Evolutionary conservation across 768 basidiomycete genomes (phyloP).

Genomic region (Agaricus subrufescens): DNA sequence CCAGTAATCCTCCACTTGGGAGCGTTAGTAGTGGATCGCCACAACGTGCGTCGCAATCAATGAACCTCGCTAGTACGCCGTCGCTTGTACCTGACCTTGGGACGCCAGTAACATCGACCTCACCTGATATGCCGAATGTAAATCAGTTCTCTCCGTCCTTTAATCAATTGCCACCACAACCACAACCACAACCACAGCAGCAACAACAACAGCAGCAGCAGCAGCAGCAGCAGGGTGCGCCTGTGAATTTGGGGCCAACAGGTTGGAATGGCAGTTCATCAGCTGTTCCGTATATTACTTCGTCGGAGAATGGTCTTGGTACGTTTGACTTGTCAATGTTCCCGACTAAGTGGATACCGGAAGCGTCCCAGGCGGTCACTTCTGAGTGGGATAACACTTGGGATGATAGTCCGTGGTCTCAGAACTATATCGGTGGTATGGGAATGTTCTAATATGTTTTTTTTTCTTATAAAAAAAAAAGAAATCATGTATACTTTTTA

Average conservation of each 20-base stretch:
- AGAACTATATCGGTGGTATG: slow-evolving; percentile 7
- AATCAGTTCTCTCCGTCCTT: not conserved
- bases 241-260: not conserved
- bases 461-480: not conserved
- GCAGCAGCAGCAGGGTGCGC: not conserved
- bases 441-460: not conserved
- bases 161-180: not conserved
- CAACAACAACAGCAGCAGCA: too few species aligned
- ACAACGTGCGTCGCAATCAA: too few species aligned
- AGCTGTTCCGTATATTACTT: not conserved
- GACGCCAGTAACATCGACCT: not conserved
- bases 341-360: slow-evolving; percentile 9
- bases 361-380: slow-evolving; percentile 3
- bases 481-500: not conserved
- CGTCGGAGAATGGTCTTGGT: not conserved
- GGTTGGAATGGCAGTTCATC: not conserved
- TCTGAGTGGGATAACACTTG: slow-evolving; percentile 7
- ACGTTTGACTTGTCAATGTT: slow-evolving; percentile 9
- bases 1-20: not conserved
- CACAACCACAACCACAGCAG: too few species aligned
- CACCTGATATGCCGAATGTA: not conserved
- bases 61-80: not conserved
- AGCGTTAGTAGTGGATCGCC: not conserved
- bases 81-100: not conserved
- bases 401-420: slow-evolving; percentile 5